Conservation (phyloP, 164 flowering plant genomes). For the Magnolia changhungtana region DNA sequence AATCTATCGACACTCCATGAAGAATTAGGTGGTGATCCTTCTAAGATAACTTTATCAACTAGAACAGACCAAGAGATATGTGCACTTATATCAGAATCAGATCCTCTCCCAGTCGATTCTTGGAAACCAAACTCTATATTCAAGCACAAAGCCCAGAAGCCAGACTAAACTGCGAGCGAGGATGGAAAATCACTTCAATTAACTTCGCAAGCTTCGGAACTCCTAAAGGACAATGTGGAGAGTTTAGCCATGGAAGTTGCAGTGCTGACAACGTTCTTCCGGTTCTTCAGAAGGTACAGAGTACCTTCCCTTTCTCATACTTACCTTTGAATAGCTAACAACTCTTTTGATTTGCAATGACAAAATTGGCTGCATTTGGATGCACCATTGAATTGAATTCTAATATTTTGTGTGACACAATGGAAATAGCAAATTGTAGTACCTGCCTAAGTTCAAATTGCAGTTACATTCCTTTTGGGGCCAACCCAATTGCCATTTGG, state of each 20-base stretch:
- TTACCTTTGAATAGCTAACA: neutral
- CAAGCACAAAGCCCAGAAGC: constrained; percentile 32
- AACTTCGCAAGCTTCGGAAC: constrained; percentile 59
- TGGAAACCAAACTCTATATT: constrained; percentile 30
- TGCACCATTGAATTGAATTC: neutral
- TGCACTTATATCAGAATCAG: constrained; percentile 39
- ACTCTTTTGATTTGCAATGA: neutral
- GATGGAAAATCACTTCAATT: constrained; percentile 44
- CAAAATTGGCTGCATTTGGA: neutral
- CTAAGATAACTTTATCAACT: constrained; percentile 38
- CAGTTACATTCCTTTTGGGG: too few relatives aligned
- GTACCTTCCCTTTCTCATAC: constrained; percentile 4
- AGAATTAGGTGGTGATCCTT: constrained; percentile 68
- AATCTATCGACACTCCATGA: constrained; percentile 56
- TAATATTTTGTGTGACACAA: too few relatives aligned
- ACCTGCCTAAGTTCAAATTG: too few relatives aligned
- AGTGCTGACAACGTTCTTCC: constrained; percentile 30
- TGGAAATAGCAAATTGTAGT: too few relatives aligned
- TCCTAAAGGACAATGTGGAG: constrained; percentile 54
- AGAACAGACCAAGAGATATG: constrained; percentile 43
- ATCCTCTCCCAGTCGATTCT: constrained; percentile 44
- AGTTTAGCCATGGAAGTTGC: constrained; percentile 39
- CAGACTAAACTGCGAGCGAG: constrained; percentile 41
- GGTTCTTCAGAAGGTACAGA: constrained; percentile 34
- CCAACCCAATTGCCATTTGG: too few relatives aligned